A percentile compares a stretch with the other conserved stretches of the same genome.
These are phyloP conservation scores for Aureobasidium musti DNA, from an alignment of 2,329 filamentous ascomycete genomes.

Conservation along the genomic window DNA sequence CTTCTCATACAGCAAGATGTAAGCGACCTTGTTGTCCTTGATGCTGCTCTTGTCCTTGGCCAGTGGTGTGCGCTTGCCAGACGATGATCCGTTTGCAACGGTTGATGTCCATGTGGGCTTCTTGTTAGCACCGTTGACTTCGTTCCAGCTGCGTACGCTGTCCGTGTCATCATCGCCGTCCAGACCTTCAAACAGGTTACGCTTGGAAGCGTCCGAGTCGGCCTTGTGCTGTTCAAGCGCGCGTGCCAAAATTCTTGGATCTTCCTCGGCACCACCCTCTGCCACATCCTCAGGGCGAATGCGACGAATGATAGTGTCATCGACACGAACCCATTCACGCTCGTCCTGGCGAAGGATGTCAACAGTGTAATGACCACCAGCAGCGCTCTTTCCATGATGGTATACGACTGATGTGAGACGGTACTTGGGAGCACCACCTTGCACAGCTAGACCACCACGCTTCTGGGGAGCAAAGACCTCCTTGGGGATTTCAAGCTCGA, in stretches of 20 bases:
- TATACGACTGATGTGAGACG: conserved; percentile 88
- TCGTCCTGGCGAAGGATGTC: conserved; percentile 92
- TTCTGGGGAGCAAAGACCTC: conserved; percentile 81
- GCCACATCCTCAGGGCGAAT: conserved; percentile 87
- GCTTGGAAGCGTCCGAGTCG: conserved; percentile 47
- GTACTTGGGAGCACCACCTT: conserved; percentile 77
- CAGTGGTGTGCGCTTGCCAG: conserved; percentile 55
- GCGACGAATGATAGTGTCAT: conserved; percentile 86
- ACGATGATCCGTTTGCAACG: conserved; percentile 46
- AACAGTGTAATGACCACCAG: conserved; percentile 96
- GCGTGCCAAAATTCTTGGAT: conserved; percentile 66
- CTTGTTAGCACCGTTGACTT: conserved; percentile 67
- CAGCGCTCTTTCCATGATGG: conserved; percentile 96
- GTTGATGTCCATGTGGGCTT: conserved; percentile 58
- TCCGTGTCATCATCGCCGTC: conserved; percentile 66
- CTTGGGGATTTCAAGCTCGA: conserved; percentile 90
- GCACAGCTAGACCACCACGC: conserved; percentile 64
- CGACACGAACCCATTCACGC: conserved; percentile 93
- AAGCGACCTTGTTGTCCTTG: conserved; percentile 95
- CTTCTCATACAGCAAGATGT: conserved; percentile 91
- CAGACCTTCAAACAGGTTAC: conserved; percentile 72
- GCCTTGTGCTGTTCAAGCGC: conserved; percentile 68
- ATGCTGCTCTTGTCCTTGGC: conserved; percentile 53
- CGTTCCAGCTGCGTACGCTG: conserved; percentile 66
- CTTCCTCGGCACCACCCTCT: conserved; percentile 79